phyloP scores from a whole-genome alignment of 1,139 yeast species.

The Saccharomyces hybrid region DNA sequence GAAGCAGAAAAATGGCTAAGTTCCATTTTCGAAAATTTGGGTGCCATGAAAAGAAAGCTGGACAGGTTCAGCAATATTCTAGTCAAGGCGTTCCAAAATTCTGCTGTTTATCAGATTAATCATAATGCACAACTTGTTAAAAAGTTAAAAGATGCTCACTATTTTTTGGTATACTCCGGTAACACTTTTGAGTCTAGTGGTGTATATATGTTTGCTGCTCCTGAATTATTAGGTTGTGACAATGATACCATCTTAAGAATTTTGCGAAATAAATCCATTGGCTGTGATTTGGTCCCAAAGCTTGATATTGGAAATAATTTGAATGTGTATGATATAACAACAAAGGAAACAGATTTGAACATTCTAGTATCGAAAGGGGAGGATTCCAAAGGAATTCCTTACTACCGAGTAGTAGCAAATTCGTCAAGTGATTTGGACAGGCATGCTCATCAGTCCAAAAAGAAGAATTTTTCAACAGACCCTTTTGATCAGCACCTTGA shows the following conservation, averaged over 20 bases:
- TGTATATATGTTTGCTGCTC: constrained; percentile 30
- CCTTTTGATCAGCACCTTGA: background rate
- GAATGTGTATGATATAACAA: constrained; percentile 17
- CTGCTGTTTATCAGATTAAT: constrained; percentile 59
- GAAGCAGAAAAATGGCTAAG: constrained; percentile 73
- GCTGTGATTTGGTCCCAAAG: constrained; percentile 28
- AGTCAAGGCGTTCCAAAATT: constrained; percentile 64
- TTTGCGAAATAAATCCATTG: constrained; percentile 30
- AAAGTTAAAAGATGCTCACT: constrained; percentile 50
- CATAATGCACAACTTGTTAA: constrained; percentile 45
- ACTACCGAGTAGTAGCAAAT: background rate
- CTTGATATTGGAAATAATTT: constrained; percentile 22
- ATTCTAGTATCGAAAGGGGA: background rate
- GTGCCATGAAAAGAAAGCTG: constrained; percentile 73
- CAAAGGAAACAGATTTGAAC: constrained; percentile 15
- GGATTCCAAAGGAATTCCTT: background rate
- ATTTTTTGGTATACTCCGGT: constrained; percentile 70
- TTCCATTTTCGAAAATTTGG: constrained; percentile 71
- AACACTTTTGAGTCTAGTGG: constrained; percentile 62
- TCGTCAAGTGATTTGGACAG: background rate
- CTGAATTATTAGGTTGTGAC: constrained; percentile 29
- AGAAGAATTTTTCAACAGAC: background rate
- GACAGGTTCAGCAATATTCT: constrained; percentile 65
- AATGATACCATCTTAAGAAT: constrained; percentile 30
- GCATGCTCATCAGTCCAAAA: background rate